phyloP scores from a whole-genome alignment of 2,329 filamentous ascomycete genomes.

The Elsinoe fawcettii region DNA sequence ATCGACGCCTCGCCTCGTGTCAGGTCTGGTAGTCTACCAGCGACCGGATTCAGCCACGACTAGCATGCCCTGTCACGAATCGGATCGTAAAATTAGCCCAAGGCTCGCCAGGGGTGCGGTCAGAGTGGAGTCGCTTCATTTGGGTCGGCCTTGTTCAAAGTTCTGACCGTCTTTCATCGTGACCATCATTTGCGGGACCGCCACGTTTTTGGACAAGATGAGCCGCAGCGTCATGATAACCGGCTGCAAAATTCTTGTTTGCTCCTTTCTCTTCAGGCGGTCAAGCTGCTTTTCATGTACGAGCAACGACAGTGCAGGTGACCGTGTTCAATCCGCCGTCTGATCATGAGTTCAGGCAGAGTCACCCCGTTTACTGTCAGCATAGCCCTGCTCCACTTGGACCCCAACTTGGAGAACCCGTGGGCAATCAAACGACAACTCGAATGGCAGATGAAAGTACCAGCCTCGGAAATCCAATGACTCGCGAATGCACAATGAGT shows the following conservation, averaged over 20 bases:
- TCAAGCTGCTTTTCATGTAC: not conserved
- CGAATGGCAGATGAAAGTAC: not conserved
- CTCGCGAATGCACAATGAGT: not conserved
- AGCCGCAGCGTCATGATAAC: constrained; percentile 1
- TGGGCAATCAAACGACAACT: not conserved
- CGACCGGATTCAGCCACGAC: not conserved
- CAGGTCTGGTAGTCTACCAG: constrained; percentile 10
- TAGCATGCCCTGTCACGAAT: not conserved
- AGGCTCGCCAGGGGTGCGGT: not conserved
- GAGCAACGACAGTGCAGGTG: not conserved
- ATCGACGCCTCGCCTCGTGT: constrained; percentile 11
- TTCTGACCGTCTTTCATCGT: not conserved
- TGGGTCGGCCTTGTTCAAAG: not conserved
- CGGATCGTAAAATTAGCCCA: constrained; percentile 13
- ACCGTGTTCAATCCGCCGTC: not conserved
- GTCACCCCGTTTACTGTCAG: not conserved
- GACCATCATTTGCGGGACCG: not conserved
- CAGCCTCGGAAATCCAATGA: not conserved
- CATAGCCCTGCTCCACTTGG: not conserved
- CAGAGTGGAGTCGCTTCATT: not conserved
- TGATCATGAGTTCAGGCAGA: not conserved
- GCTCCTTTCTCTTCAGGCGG: not conserved
- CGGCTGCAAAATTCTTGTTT: constrained; percentile 4
- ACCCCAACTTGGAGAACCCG: not conserved
- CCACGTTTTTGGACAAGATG: constrained; percentile 6